These are phyloP conservation scores for Salix arbutifolia DNA, from an alignment of 345 rosid species.

Conservation along the genomic window DNA sequence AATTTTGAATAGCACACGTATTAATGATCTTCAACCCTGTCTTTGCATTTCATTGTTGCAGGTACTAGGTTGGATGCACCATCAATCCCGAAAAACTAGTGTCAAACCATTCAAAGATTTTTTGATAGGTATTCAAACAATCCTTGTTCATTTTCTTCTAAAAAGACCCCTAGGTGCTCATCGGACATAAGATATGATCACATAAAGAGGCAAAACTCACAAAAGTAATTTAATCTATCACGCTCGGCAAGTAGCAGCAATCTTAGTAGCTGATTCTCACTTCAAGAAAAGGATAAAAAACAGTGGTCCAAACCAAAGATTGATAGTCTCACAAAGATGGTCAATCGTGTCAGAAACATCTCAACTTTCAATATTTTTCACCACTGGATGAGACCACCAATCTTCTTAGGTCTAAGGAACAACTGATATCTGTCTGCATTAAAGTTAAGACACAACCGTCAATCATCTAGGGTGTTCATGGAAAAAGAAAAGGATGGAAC, in stretches of 20 bases:
- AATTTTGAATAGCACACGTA: constrained; percentile 12
- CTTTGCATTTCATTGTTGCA: constrained; percentile 45
- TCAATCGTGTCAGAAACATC: constrained; percentile 2
- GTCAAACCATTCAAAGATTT: constrained; percentile 57
- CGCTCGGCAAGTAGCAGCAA: neutral
- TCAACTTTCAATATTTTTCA: constrained; percentile 10
- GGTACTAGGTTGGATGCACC: constrained; percentile 81
- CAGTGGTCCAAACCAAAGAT: constrained; percentile 2
- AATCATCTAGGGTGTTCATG: neutral
- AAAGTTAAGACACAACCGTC: neutral
- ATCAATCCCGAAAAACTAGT: constrained; percentile 43
- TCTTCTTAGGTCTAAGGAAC: constrained; percentile 2
- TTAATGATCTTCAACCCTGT: constrained; percentile 26
- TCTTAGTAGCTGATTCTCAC: neutral
- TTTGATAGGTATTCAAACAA: constrained; percentile 46
- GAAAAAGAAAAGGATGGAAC: neutral
- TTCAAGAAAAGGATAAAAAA: neutral
- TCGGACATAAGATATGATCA: neutral
- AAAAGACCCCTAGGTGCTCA: constrained; percentile 4
- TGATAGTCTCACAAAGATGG: neutral
- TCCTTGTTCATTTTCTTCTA: constrained; percentile 17
- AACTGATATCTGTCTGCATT: neutral
- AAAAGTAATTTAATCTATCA: too few relatives aligned
- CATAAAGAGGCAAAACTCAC: neutral
- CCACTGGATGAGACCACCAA: constrained; percentile 5